Evolutionary conservation across 2,329 filamentous ascomycete species (phyloP), one percentile per base, ranked within the genome.

Genomic region (Colletotrichum sp.): DNA sequence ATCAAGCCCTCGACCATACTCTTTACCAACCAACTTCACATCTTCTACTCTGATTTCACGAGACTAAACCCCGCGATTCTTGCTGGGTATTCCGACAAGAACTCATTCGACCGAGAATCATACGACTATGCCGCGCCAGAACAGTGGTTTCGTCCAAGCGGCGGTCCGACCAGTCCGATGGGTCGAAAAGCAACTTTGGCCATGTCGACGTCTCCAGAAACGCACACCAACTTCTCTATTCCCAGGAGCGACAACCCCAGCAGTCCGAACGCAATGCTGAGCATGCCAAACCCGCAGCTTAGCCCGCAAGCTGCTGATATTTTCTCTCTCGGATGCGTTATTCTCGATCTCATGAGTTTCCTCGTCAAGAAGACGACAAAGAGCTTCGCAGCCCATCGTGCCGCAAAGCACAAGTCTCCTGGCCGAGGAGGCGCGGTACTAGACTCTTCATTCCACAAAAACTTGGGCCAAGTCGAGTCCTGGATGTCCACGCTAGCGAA

Each of bases 81-180:
- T 6, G 70, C 69, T 3, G 77, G 69, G 16, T 71, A 76, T 28
- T 13, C 77, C 21, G 87, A 88, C 74, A 86, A 85, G 78, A 82
- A 81, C 4, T 87, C 85, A 4, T 92, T 93, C 77, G 92, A 94
- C 78, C 92, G 92, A 77, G 94, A 95, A 81, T 87, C 87, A 10
- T 95, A 95, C 83, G 92, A 94, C 80, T 95, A 95, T 80, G 91
- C 91, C 2, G 92, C 94, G 1, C 94, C 94, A 2, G 94, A 96
- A 80, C 88, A 91, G 71, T 90, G 90, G 87, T 87, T 85, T 80
- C 87, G 84, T 52, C 86, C 86, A 26, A 79, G 78, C 26, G 82
- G 76, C 32, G 82, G 82, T 76, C 84, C 84, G 26, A 80, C 80
- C 55, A 83, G 81, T 43, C 83, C 83, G 15, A 80, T 84, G 12